Percentiles rank a stretch among this genome's conserved stretches.
Evolutionary conservation across 2,329 filamentous ascomycete genomes (phyloP).

Genomic region (Drechslerella dactyloides): DNA sequence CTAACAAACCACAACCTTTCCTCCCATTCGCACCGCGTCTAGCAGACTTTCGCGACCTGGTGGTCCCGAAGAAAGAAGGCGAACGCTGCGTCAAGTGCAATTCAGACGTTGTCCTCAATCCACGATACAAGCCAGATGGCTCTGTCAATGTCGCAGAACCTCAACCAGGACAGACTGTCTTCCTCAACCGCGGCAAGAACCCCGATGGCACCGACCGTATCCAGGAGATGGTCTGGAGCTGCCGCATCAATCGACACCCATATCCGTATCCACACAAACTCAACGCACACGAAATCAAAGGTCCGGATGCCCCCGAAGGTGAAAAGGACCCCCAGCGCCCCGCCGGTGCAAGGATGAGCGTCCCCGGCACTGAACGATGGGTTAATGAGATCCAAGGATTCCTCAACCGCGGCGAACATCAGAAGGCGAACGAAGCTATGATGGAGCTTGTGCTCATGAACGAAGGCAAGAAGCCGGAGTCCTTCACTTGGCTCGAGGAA

Average conservation of each 20-base stretch:
- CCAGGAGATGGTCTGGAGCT: constrained; percentile 34
- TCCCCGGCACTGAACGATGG: constrained; percentile 27
- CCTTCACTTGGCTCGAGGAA: constrained; percentile 32
- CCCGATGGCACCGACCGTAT: constrained; percentile 14
- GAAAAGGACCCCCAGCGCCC: neutral
- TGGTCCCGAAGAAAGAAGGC: constrained; percentile 7
- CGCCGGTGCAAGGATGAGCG: constrained; percentile 17
- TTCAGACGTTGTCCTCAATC: constrained; percentile 31
- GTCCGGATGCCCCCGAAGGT: neutral
- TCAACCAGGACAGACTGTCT: constrained; percentile 14
- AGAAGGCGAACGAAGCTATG: constrained; percentile 29
- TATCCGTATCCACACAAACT: constrained; percentile 8
- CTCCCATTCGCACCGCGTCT: constrained; percentile 33
- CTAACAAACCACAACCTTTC: constrained; percentile 7
- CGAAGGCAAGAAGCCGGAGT: constrained; percentile 38
- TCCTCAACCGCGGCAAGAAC: neutral
- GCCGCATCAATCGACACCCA: constrained; percentile 38
- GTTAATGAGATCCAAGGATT: constrained; percentile 27
- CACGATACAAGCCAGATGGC: constrained; percentile 12
- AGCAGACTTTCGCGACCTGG: constrained; percentile 17
- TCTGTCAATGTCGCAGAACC: constrained; percentile 12
- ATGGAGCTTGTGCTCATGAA: constrained; percentile 37
- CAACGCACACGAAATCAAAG: neutral
- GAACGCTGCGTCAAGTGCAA: constrained; percentile 31
- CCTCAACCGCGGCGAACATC: neutral